These are phyloP conservation scores for Wakefieldia striispora DNA, from an alignment of 768 basidiomycete species.

Conservation along the genomic window DNA sequence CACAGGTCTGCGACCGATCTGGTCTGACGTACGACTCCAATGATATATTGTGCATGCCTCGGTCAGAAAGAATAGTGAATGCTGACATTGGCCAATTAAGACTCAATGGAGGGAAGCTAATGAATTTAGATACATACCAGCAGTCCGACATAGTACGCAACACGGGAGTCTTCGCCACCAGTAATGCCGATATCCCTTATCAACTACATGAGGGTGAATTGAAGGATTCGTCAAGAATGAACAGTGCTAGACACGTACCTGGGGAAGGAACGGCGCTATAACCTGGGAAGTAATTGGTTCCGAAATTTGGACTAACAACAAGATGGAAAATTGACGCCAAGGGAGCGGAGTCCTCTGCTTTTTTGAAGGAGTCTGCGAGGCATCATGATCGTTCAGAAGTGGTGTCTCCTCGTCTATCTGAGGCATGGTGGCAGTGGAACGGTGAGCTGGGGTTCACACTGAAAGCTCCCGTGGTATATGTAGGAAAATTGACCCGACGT, in stretches of 20 bases:
- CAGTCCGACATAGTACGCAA: slow-evolving; percentile 49
- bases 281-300: slow-evolving; percentile 74
- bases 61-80: slow-evolving; percentile 49
- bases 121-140: slow-evolving; percentile 30
- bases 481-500: too few species aligned
- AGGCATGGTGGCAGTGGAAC: slow-evolving; percentile 7
- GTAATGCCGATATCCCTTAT: slow-evolving; percentile 37
- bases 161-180: slow-evolving; percentile 42
- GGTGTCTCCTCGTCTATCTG: slow-evolving; percentile 59
- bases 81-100: slow-evolving; percentile 23
- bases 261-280: slow-evolving; percentile 70
- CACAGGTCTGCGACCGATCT: slow-evolving; percentile 49
- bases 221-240: background rate
- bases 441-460: too few species aligned
- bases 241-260: slow-evolving; percentile 36
- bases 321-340: slow-evolving; percentile 63
- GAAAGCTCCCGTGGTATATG: too few species aligned
- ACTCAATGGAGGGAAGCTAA: background rate
- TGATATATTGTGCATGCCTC: slow-evolving; percentile 47
- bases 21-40: slow-evolving; percentile 51
- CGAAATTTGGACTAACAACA: slow-evolving; percentile 68
- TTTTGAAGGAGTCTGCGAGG: slow-evolving; percentile 19
- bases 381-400: slow-evolving; percentile 35
- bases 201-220: slow-evolving; percentile 11
- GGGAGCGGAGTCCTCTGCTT: slow-evolving; percentile 54